A percentile compares a stretch with the other conserved stretches of the same genome.
Conservation (phyloP, 768 basidiomycete species). For the Agrocybe pediades region DNA sequence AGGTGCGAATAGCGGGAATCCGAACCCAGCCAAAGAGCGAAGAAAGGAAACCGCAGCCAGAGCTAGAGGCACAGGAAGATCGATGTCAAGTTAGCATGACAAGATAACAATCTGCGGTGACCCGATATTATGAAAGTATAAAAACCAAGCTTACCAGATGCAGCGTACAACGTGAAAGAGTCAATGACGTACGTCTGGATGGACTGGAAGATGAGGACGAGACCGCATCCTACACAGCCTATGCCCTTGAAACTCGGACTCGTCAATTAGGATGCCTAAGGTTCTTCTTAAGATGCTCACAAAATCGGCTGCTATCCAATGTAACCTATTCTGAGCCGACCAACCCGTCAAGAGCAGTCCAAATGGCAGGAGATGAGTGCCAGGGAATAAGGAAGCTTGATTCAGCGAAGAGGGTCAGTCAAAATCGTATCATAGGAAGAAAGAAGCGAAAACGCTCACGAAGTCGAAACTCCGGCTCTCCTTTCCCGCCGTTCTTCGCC, state of each 20-base stretch:
- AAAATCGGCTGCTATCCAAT: constrained; percentile 75
- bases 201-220: constrained; percentile 60
- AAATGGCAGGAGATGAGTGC: constrained; percentile 58
- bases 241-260: constrained; percentile 53
- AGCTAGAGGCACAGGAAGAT: constrained; percentile 33
- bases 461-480: constrained; percentile 50
- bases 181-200: constrained; percentile 74
- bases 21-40: constrained; percentile 70
- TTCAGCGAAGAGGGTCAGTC: background rate
- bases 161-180: constrained; percentile 64
- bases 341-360: constrained; percentile 75
- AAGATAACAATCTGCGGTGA: too few relatives aligned
- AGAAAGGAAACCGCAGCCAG: constrained; percentile 66
- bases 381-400: constrained; percentile 60
- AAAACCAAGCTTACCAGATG: constrained; percentile 49
- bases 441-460: constrained; percentile 32
- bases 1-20: constrained; percentile 76
- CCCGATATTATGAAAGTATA: background rate
- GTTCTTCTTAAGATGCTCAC: constrained; percentile 35
- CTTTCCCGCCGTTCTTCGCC: constrained; percentile 44
- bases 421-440: background rate
- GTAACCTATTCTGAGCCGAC: constrained; percentile 55
- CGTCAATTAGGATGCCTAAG: background rate
- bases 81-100: background rate
- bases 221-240: constrained; percentile 53